phyloP scores from a whole-genome alignment of 768 basidiomycete species.

The Coprinopsis sp. region DNA sequence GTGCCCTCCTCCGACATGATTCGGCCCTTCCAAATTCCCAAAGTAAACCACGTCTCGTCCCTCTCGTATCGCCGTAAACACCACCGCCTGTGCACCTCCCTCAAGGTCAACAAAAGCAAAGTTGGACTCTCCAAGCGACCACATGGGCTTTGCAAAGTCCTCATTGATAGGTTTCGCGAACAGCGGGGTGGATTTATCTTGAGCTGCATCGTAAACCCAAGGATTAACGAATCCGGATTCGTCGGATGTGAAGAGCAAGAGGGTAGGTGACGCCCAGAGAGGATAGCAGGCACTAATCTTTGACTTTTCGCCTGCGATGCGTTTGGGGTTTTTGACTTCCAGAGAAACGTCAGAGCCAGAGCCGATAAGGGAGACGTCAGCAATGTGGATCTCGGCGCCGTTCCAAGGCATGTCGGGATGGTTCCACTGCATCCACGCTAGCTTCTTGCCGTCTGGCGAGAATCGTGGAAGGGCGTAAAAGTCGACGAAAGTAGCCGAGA shows the following conservation, averaged over 20 bases:
- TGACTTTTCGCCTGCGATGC: constrained; percentile 49
- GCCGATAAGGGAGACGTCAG: constrained; percentile 39
- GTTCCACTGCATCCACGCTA: constrained; percentile 67
- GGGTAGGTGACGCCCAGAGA: constrained; percentile 50
- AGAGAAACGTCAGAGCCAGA: constrained; percentile 23
- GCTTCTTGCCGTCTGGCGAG: constrained; percentile 51
- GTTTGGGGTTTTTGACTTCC: constrained; percentile 30
- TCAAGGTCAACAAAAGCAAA: constrained; percentile 41
- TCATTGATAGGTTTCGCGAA: constrained; percentile 41
- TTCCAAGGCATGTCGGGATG: constrained; percentile 63
- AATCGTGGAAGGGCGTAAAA: constrained; percentile 67
- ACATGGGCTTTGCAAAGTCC: constrained; percentile 55
- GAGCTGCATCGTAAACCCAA: constrained; percentile 42
- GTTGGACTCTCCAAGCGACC: constrained; percentile 45
- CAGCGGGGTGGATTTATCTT: constrained; percentile 30
- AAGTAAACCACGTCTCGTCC: constrained; percentile 38
- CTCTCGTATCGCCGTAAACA: constrained; percentile 39
- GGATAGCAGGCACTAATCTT: constrained; percentile 55
- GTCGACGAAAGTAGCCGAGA: constrained; percentile 57
- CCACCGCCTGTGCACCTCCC: constrained; percentile 24
- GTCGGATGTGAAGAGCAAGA: constrained; percentile 62
- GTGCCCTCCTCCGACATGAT: constrained; percentile 26
- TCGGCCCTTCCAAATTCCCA: constrained; percentile 20
- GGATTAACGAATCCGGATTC: constrained; percentile 66
- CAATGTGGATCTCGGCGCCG: constrained; percentile 51